These are phyloP conservation scores for Sphagnum tenellum DNA, from an alignment of 225 moss, liverwort and hornwort genomes.

Conservation along the genomic window DNA sequence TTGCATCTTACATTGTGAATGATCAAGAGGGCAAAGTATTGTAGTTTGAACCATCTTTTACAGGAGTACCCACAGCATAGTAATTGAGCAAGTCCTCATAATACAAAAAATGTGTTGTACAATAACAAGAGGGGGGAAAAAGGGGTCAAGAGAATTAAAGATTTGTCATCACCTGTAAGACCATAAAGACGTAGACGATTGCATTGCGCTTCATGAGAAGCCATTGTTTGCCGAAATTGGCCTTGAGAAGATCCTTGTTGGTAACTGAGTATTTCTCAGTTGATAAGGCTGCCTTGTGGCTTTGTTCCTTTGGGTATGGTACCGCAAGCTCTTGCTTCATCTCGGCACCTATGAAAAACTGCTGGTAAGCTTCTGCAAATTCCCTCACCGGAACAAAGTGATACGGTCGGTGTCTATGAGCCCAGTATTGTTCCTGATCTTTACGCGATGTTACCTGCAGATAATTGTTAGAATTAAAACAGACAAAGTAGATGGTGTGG, in stretches of 20 bases:
- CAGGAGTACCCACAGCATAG: too few species aligned
- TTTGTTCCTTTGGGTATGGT: slow-evolving; percentile 39
- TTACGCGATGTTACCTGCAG: slow-evolving; percentile 72
- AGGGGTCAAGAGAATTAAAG: too few species aligned
- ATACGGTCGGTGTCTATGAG: slow-evolving; percentile 32
- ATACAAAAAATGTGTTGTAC: too few species aligned
- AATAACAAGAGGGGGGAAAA: too few species aligned
- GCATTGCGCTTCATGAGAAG: slow-evolving; percentile 50
- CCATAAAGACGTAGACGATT: slow-evolving; percentile 36
- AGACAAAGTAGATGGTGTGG: too few species aligned
- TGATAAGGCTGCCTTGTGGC: slow-evolving; percentile 43
- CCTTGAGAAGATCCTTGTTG: slow-evolving; percentile 41
- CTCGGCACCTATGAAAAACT: slow-evolving; percentile 23
- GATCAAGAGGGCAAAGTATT: too few species aligned
- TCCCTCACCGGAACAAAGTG: slow-evolving; percentile 52
- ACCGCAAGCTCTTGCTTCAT: slow-evolving; percentile 35
- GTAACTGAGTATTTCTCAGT: slow-evolving; percentile 28
- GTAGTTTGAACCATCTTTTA: too few species aligned
- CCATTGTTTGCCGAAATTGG: slow-evolving; percentile 55
- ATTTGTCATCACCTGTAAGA: not conserved
- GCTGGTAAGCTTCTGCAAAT: slow-evolving; percentile 38
- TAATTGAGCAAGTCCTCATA: too few species aligned
- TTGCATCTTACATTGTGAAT: too few species aligned
- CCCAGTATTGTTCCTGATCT: slow-evolving; percentile 90
- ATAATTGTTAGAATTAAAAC: not conserved